These are phyloP conservation scores for Pseudophaeomoniella oleicola DNA, from an alignment of 2,329 filamentous ascomycete genomes.

Conservation along the genomic window DNA sequence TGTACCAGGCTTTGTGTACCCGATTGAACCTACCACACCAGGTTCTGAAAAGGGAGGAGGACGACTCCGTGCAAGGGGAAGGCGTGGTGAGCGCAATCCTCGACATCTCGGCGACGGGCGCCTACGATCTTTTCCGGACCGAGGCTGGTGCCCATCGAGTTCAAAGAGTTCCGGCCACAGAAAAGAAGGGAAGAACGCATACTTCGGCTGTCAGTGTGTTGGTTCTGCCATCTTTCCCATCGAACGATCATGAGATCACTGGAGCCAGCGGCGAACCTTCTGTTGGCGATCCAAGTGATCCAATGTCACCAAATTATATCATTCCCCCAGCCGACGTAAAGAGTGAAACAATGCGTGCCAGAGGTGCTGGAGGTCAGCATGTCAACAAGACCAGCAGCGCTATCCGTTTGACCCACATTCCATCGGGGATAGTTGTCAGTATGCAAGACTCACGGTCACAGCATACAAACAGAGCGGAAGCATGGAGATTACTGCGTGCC, in stretches of 20 bases:
- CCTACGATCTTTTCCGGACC: conserved; percentile 67
- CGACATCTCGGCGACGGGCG: conserved; percentile 60
- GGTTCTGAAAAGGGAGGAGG: conserved; percentile 68
- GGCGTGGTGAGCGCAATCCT: conserved; percentile 72
- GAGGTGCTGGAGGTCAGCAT: conserved; percentile 89
- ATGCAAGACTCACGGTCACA: conserved; percentile 93
- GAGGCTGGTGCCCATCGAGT: conserved; percentile 94
- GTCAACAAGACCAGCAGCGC: conserved; percentile 98
- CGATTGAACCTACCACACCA: conserved; percentile 50
- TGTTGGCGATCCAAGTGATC: conserved; percentile 57
- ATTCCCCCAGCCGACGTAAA: conserved; percentile 70
- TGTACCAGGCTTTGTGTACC: conserved; percentile 74
- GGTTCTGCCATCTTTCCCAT: conserved; percentile 72
- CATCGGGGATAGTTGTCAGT: conserved; percentile 70
- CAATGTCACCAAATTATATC: conserved; percentile 75
- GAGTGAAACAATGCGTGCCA: conserved; percentile 77
- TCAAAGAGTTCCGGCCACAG: conserved; percentile 82
- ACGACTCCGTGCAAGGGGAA: conserved; percentile 43
- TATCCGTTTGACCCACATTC: conserved; percentile 78
- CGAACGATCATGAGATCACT: conserved; percentile 32
- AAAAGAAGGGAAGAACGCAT: conserved; percentile 80
- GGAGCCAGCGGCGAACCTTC: conserved; percentile 12
- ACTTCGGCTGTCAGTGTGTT: conserved; percentile 86
- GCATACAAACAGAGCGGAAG: conserved; percentile 71
- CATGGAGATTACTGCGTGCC: conserved; percentile 73